Evolutionary conservation across 495 filamentous ascomycete species (phyloP), one percentile per base, ranked within the genome.

Genomic region (Pyrenula aspistea): DNA sequence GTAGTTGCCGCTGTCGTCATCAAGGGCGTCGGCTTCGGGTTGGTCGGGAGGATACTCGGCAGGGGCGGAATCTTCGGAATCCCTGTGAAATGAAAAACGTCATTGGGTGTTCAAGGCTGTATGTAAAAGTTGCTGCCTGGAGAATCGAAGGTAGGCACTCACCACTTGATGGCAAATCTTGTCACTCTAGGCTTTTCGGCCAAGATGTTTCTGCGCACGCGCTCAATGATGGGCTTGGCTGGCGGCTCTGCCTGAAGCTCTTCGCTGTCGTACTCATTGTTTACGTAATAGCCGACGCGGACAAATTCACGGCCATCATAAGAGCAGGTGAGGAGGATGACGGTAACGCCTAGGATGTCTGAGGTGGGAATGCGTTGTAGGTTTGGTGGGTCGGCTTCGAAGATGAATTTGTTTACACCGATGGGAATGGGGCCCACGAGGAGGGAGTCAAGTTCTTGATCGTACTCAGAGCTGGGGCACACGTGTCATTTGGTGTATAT

Each of bases 151-250:
- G 24, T 15, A n/a, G 11, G 12, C 1, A 64, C 79, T 55, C 81
- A 95, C 93, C 93, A 98, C 73, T 97, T 97, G 73, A 98, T 98
- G n/a, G 91, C 90, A 63, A 98, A 98, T 55, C 93, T 80, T 31
- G 93, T 98, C 20, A 98, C 93, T 67, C 93, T 80, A 2, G 93
- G 93, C 81, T 98, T 98, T 73, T 96, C 91, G 1, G 93, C 91
- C 24, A 98, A 80, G 24, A 98, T 86, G 62, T 92, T 96, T 55
- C 93, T 82, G 57, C 86, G 79, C 56, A 98, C 89, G 63, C 88
- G 87, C 65, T 97, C 94, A 56, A 96, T 85, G 62, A 91, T 80
- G 25, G 90, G 88, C 76, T 95, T 94, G 51, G 89, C 80, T 2
- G 94, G 93, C 12, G 93, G 94, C 56, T 96, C 89, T 22, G 83